Evolutionary conservation across 2,329 filamentous ascomycete species (phyloP), one percentile per base, ranked within the genome.

Genomic region (Epichloe scottii): DNA sequence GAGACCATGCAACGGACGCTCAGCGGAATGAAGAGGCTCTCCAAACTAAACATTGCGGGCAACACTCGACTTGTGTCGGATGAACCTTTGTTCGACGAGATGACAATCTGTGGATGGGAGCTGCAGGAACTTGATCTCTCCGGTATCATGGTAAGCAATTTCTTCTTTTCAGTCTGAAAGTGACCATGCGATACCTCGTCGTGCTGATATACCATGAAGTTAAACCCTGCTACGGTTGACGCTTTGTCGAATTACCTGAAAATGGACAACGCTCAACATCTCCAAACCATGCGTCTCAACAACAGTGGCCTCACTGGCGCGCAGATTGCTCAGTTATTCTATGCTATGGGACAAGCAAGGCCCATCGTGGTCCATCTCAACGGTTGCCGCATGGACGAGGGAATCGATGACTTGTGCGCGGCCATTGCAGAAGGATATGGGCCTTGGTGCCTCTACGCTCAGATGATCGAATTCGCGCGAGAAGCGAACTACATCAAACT

Each of bases 401-500:
- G 72, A 2, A 72, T 78, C 33, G 73, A 72, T 17, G 68, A 75
- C 48, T 63, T 79, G 50, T 74, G 73, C 21, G 65, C 68, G 19
- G 71, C 74, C 7, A 70, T 81, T 26, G 63, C 68, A 0, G 63
- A 66, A 49, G 72, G 71, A 14, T 70, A 71, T 54, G 73, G 74
- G 1, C 76, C 76, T 0, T 72, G 68, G 54, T 72, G 69, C 23
- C 63, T 80, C 21, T 73, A 75, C 55, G 62, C 79, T 54, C 73
- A 78, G 55, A 79, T 80, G 76, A 66, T 79, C n/a, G 75, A 79
- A 54, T 79, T 80, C 56, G 65, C 67, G 19, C 63, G 72, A 39
- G 77, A 79, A 58, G 60, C 60, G 10, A 77, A 70, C 57, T 81
- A 76, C 56, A 68, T 76, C 50, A 69, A 69, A 49, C 67, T 81